These are phyloP conservation scores for Pythium guiyangense DNA, from an alignment of 352 stramenopile genomes.

Conservation along the genomic window DNA sequence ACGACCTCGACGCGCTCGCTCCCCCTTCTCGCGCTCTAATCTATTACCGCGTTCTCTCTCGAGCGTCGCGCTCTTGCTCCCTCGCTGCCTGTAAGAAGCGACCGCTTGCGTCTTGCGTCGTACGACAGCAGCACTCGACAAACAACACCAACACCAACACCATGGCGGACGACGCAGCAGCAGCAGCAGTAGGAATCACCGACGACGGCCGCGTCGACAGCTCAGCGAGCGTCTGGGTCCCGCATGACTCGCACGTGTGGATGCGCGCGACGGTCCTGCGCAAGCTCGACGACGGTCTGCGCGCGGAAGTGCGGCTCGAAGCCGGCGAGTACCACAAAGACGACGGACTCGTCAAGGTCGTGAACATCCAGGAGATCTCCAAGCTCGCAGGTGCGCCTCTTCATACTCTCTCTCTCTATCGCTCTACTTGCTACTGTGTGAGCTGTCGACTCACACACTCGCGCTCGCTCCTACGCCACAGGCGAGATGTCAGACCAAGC, in stretches of 20 bases:
- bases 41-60: no score
- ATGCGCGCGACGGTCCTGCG: slow-evolving; percentile 69
- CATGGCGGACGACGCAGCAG: slow-evolving; percentile 26
- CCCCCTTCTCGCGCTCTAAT: no score
- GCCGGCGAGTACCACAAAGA: slow-evolving; percentile 47
- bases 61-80: no score
- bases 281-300: slow-evolving; percentile 38
- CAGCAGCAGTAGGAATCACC: background rate
- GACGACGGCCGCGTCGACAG: slow-evolving; percentile 42
- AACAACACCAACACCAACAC: background rate
- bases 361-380: slow-evolving; percentile 65
- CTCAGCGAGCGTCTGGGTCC: slow-evolving; percentile 77
- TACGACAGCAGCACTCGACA: no score
- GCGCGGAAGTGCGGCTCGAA: slow-evolving; percentile 61
- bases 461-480: background rate
- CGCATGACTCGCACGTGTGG: slow-evolving; percentile 70
- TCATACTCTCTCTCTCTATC: background rate
- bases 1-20: no score
- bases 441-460: background rate
- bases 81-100: no score
- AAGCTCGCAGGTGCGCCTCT: slow-evolving; percentile 35
- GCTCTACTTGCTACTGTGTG: background rate
- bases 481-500: slow-evolving; percentile 68
- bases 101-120: no score
- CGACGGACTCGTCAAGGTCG: slow-evolving; percentile 50